A percentile compares a stretch with the other conserved stretches of the same genome.
Conservation (phyloP, 2,329 filamentous ascomycete genomes). For the Pezicula carpinea region DNA sequence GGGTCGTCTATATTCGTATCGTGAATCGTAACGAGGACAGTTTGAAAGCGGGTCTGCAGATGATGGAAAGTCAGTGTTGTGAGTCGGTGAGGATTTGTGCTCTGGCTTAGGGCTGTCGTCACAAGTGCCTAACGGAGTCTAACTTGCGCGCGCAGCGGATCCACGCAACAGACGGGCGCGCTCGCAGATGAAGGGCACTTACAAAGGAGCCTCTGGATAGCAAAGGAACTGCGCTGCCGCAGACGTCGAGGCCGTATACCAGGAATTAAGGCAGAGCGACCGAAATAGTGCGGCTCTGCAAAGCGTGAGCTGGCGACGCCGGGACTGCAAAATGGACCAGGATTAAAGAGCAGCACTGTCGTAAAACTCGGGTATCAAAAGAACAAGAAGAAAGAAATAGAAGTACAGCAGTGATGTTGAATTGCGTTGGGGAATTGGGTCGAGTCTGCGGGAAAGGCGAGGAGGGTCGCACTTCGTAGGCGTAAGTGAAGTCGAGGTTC, state of each 20-base stretch:
- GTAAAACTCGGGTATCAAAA: slow-evolving; percentile 24
- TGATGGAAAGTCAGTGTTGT: slow-evolving; percentile 9
- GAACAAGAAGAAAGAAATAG: slow-evolving; percentile 22
- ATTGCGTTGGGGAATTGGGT: slow-evolving; percentile 16
- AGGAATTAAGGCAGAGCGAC: slow-evolving; percentile 7
- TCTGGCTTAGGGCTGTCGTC: not conserved
- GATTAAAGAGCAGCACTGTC: not conserved
- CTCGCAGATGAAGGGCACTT: slow-evolving; percentile 10
- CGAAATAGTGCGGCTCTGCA: slow-evolving; percentile 12
- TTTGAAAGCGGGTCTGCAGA: slow-evolving; percentile 8
- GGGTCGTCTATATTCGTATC: slow-evolving; percentile 16
- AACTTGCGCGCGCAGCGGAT: not conserved
- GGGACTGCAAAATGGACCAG: not conserved
- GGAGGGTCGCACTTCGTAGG: too few relatives aligned
- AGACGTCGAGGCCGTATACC: slow-evolving; percentile 4
- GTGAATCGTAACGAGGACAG: slow-evolving; percentile 18
- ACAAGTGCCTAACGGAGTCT: slow-evolving; percentile 12
- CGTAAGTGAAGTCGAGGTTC: not conserved
- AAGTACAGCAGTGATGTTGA: slow-evolving; percentile 11
- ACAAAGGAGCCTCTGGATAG: slow-evolving; percentile 11
- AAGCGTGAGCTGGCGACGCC: slow-evolving; percentile 15
- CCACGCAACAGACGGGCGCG: not conserved
- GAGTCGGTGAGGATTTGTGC: slow-evolving; percentile 5
- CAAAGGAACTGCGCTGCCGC: slow-evolving; percentile 18
- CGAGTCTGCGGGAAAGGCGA: not conserved